Conservation (phyloP, 2,329 filamentous ascomycete species). For the Hypocrella siamensis region DNA sequence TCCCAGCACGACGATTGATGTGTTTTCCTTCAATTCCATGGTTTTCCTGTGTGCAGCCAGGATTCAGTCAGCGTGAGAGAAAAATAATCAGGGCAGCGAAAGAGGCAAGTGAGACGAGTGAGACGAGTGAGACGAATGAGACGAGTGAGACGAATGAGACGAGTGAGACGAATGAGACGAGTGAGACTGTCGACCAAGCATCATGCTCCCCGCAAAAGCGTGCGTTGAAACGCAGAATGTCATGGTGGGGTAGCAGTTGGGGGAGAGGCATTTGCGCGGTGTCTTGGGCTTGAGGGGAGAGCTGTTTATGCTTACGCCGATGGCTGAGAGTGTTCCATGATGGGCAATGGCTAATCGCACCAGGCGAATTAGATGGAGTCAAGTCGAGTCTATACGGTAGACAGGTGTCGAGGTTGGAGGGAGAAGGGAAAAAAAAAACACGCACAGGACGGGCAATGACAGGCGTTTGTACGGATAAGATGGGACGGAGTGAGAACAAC, state of each 20-base stretch:
- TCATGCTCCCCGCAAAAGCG: conserved; percentile 2
- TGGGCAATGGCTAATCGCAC: conserved; percentile 5
- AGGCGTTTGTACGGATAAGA: too few species aligned
- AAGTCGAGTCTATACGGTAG: not conserved
- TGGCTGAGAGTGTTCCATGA: conserved; percentile 6
- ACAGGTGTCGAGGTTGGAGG: not conserved
- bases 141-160: too few species aligned
- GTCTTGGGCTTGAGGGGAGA: too few species aligned
- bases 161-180: too few species aligned
- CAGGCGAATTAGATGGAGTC: conserved; percentile 1
- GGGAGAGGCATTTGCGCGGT: not conserved
- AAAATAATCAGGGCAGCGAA: not conserved
- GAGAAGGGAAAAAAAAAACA: too few species aligned
- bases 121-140: too few species aligned
- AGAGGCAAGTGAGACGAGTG: not conserved
- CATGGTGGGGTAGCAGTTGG: conserved; percentile 5
- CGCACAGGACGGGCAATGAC: too few species aligned
- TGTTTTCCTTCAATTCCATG: conserved; percentile 97
- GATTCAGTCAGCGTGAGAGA: conserved; percentile 3
- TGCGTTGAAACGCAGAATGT: conserved; percentile 3
- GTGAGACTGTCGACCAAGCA: conserved; percentile 2
- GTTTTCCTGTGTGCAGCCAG: conserved; percentile 33
- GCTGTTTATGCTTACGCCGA: conserved; percentile 4
- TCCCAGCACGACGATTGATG: conserved; percentile 87
- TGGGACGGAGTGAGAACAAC: too few species aligned